A percentile compares a stretch with the other conserved stretches of the same genome.
These are phyloP conservation scores for Peronospora belbahrii DNA, from an alignment of 352 stramenopile species.

Conservation along the genomic window DNA sequence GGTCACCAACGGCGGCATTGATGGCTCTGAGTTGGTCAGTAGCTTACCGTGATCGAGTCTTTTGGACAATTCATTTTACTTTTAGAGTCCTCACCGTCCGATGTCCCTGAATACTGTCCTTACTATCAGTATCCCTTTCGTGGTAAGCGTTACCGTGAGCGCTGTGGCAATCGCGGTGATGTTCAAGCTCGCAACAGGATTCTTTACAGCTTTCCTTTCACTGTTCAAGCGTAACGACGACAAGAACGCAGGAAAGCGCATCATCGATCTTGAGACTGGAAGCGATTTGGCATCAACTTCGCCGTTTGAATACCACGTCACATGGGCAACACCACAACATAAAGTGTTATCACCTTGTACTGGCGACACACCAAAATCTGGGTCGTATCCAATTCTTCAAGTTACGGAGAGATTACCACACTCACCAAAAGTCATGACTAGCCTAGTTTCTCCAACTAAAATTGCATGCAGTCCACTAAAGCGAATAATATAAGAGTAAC, in stretches of 20 bases:
- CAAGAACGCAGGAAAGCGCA: slow-evolving; percentile 3
- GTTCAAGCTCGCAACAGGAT: slow-evolving; percentile 29
- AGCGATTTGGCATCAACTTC: slow-evolving; percentile 9
- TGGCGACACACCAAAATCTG: neutral
- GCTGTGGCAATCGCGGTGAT: slow-evolving; percentile 27
- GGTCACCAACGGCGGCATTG: neutral
- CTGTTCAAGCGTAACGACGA: slow-evolving; percentile 7
- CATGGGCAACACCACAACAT: slow-evolving; percentile 14
- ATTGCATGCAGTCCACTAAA: slow-evolving; percentile 23
- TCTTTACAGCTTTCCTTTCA: slow-evolving; percentile 1
- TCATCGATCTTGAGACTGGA: slow-evolving; percentile 22
- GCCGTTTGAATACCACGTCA: slow-evolving; percentile 22
- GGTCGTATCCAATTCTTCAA: neutral
- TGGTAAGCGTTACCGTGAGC: slow-evolving; percentile 24
- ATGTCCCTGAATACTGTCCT: slow-evolving; percentile 12
- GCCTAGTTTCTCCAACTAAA: slow-evolving; percentile 19
- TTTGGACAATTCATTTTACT: slow-evolving; percentile 7
- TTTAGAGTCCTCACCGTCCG: slow-evolving; percentile 9
- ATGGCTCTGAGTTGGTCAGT: neutral
- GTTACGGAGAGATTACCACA: slow-evolving; percentile 11
- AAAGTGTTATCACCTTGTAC: slow-evolving; percentile 12
- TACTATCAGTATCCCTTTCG: slow-evolving; percentile 17
- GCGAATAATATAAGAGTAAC: neutral
- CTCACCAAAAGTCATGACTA: slow-evolving; percentile 24
- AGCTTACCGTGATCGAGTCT: slow-evolving; percentile 1